Conservation (phyloP, 2,329 filamentous ascomycete species). For the Blastomyces emzantsi region DNA sequence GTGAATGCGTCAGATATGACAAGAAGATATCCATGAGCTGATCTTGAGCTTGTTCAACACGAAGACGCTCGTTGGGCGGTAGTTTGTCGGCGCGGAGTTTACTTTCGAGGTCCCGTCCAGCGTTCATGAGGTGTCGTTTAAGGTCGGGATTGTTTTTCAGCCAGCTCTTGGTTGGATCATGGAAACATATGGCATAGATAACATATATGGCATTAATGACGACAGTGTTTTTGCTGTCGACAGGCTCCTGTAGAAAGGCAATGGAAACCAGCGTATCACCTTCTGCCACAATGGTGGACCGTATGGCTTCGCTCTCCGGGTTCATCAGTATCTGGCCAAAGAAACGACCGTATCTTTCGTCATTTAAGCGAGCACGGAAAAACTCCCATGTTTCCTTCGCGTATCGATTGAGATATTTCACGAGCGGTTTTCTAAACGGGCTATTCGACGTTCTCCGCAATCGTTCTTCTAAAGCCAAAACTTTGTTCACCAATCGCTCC, state of each 20-base stretch:
- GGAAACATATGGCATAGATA: conserved; percentile 66
- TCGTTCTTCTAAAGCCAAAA: conserved; percentile 78
- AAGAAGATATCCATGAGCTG: conserved; percentile 80
- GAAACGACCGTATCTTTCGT: conserved; percentile 81
- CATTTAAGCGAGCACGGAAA: conserved; percentile 68
- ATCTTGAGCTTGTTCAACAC: conserved; percentile 80
- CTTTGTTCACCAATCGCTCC: conserved; percentile 76
- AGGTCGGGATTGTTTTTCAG: conserved; percentile 47
- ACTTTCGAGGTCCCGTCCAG: conserved; percentile 69
- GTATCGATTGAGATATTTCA: conserved; percentile 90
- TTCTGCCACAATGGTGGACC: conserved; percentile 65
- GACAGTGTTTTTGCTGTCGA: conserved; percentile 62
- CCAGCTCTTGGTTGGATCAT: conserved; percentile 58
- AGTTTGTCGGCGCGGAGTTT: conserved; percentile 63
- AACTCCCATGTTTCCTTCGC: conserved; percentile 77
- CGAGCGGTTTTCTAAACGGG: conserved; percentile 81
- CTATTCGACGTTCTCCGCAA: conserved; percentile 81
- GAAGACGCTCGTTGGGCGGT: conserved; percentile 63
- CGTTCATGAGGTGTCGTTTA: conserved; percentile 51
- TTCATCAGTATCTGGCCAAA: conserved; percentile 78
- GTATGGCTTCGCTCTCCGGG: conserved; percentile 61
- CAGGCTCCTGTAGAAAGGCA: conserved; percentile 54
- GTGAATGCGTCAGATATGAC: conserved; percentile 64
- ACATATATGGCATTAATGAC: conserved; percentile 83
- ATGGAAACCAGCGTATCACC: conserved; percentile 61